Percentiles rank a stretch among this genome's conserved stretches.
These are phyloP conservation scores for Anthracocystis setariae DNA, from an alignment of 1,284 basidiomycete genomes.

Conservation along the genomic window DNA sequence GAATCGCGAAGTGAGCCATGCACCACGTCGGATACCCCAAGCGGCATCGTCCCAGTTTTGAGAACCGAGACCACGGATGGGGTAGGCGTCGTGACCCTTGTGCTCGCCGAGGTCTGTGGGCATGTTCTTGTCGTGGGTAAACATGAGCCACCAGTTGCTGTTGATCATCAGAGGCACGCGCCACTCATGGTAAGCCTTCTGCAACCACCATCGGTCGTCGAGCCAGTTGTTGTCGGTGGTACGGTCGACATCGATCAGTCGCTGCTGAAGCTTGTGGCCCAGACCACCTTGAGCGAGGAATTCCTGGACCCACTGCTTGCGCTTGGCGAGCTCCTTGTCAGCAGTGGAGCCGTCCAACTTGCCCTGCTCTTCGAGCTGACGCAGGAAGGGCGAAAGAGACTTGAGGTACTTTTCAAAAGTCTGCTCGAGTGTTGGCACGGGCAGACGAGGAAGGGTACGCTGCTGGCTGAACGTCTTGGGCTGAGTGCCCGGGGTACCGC, in stretches of 20 bases:
- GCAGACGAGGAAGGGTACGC: conserved; percentile 75
- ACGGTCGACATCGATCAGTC: conserved; percentile 84
- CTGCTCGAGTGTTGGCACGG: conserved; percentile 81
- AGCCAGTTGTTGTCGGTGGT: conserved; percentile 92
- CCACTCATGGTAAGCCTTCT: conserved; percentile 90
- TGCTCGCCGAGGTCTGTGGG: conserved; percentile 63
- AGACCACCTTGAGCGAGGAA: conserved; percentile 76
- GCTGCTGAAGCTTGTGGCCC: conserved; percentile 79
- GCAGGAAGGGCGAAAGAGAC: conserved; percentile 83
- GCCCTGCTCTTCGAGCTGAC: conserved; percentile 69
- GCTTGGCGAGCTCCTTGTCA: conserved; percentile 73
- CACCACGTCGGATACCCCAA: conserved; percentile 88
- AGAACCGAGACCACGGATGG: conserved; percentile 35
- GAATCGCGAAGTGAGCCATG: conserved; percentile 82
- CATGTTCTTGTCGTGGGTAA: conserved; percentile 72
- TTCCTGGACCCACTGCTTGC: conserved; percentile 76
- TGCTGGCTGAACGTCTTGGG: conserved; percentile 70
- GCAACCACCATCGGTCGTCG: conserved; percentile 91
- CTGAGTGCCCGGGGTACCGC: conserved; percentile 47
- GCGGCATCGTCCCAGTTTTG: conserved; percentile 66
- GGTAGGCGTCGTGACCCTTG: conserved; percentile 61
- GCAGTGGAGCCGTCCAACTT: conserved; percentile 72
- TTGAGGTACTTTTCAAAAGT: conserved; percentile 83
- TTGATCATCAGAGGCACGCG: conserved; percentile 86
- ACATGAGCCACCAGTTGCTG: conserved; percentile 98